phyloP scores from a whole-genome alignment of 208 protist species.

The Lotmaria passim region DNA sequence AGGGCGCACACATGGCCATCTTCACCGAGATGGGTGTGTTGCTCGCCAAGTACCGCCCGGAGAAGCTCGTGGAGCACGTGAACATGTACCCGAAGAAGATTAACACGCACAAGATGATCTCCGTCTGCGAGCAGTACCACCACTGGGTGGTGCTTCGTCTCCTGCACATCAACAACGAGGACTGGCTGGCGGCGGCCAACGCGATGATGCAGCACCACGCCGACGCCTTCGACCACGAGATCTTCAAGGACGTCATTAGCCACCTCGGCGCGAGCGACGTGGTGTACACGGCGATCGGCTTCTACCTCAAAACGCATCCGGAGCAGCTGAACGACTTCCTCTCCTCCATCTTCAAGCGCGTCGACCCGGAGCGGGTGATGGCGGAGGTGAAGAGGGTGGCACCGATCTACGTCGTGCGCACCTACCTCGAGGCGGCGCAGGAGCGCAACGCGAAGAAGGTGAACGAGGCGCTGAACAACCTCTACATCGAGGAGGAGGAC shows the following conservation, averaged over 20 bases:
- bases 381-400: conserved; percentile 81
- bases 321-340: conserved; percentile 97
- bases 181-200: conserved; percentile 98
- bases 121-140: conserved; percentile 93
- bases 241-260: conserved; percentile 98
- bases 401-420: conserved; percentile 95
- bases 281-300: conserved; percentile 96
- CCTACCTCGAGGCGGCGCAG: conserved; percentile 97
- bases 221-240: conserved; percentile 97
- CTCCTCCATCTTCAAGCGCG: conserved; percentile 85
- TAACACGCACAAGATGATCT: conserved; percentile 98
- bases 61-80: conserved; percentile 99
- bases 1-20: conserved; percentile 98
- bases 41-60: conserved; percentile 99
- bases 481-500: conserved; percentile 99
- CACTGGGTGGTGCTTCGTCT: conserved; percentile 97
- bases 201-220: conserved; percentile 98
- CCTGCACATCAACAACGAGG: conserved; percentile 98
- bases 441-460: conserved; percentile 92
- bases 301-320: conserved; percentile 96
- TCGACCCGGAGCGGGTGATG: conserved; percentile 98
- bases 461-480: conserved; percentile 98
- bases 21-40: conserved; percentile 99
- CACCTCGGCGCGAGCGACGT: conserved; percentile 97
- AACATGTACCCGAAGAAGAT: conserved; percentile 97